A percentile compares a stretch with the other conserved stretches of the same genome.
phyloP scores from a whole-genome alignment of 192 early-diverging fungal species.

The Backusella tuberculispora region DNA sequence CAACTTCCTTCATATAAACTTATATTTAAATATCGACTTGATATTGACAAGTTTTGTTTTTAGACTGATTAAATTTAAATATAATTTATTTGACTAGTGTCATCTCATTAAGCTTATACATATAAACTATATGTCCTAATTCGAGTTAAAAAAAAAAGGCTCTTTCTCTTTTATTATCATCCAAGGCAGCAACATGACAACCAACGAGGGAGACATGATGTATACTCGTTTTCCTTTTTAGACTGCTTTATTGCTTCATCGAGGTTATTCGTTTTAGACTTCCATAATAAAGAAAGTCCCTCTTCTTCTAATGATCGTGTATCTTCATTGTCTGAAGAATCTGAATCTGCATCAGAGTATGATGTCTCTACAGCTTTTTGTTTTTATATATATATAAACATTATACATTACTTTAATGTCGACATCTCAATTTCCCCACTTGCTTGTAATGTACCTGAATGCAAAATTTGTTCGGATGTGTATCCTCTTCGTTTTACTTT shows the following conservation, averaged over 20 bases:
- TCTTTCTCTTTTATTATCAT: neutral
- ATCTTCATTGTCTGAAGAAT: neutral
- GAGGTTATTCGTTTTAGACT: neutral
- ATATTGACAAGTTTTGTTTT: no score
- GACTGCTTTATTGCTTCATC: neutral
- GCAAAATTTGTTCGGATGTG: neutral
- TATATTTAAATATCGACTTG: no score
- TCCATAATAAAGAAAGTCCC: slow-evolving; percentile 9
- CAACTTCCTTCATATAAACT: no score
- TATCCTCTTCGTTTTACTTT: neutral
- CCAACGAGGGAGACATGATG: slow-evolving; percentile 1
- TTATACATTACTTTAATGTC: neutral
- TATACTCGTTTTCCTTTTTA: slow-evolving; percentile 6
- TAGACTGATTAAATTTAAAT: no score
- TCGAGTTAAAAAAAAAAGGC: neutral
- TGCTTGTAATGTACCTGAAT: neutral
- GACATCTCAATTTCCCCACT: no score
- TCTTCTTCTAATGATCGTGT: neutral
- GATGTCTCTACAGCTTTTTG: neutral
- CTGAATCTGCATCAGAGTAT: neutral
- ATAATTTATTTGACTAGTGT: no score
- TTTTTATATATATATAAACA: neutral
- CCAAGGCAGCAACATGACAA: neutral
- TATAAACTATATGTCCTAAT: no score
- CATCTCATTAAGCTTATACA: no score